A percentile compares a stretch with the other conserved stretches of the same genome.
Conservation (phyloP, 768 basidiomycete genomes). For the Lanmaoa pseudosensibilis region DNA sequence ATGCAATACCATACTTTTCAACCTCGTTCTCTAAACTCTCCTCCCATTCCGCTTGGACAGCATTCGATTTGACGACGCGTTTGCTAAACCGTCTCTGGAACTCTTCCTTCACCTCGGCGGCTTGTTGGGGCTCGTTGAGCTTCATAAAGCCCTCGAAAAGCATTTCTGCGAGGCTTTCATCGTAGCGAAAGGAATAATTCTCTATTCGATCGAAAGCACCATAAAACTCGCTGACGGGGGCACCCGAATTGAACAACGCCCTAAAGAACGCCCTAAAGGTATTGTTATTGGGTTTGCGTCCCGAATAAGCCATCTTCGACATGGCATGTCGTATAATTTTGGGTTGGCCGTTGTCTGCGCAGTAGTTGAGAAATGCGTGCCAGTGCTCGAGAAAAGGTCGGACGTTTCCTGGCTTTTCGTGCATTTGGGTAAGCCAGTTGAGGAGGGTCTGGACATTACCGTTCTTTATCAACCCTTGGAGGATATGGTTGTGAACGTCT, state of each 20-base stretch:
- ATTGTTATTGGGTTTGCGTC: conserved; percentile 43
- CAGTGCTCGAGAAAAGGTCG: conserved; percentile 53
- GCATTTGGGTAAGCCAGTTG: conserved; percentile 56
- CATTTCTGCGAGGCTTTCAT: conserved; percentile 40
- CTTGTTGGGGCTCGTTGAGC: conserved; percentile 37
- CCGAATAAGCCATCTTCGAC: conserved; percentile 39
- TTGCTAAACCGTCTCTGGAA: conserved; percentile 38
- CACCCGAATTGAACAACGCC: conserved; percentile 38
- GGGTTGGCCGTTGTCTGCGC: conserved; percentile 30
- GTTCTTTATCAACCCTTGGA: conserved; percentile 47
- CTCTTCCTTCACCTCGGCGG: conserved; percentile 37
- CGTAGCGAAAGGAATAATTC: conserved; percentile 42
- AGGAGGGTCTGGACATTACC: conserved; percentile 45
- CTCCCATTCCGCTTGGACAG: conserved; percentile 31
- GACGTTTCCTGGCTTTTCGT: conserved; percentile 45
- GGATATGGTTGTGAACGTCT: conserved; percentile 49
- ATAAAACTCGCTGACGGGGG: conserved; percentile 35
- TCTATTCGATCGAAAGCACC: conserved; percentile 50
- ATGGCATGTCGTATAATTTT: conserved; percentile 30
- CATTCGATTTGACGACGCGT: conserved; percentile 27
- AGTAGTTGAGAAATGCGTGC: conserved; percentile 50
- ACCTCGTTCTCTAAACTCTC: conserved; percentile 31
- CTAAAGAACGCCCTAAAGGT: conserved; percentile 53
- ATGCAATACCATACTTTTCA: conserved; percentile 34
- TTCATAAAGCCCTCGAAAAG: conserved; percentile 47